A percentile compares a stretch with the other conserved stretches of the same genome.
Conservation (phyloP, 2,329 filamentous ascomycete species). For the Fusarium odoratissimum region DNA sequence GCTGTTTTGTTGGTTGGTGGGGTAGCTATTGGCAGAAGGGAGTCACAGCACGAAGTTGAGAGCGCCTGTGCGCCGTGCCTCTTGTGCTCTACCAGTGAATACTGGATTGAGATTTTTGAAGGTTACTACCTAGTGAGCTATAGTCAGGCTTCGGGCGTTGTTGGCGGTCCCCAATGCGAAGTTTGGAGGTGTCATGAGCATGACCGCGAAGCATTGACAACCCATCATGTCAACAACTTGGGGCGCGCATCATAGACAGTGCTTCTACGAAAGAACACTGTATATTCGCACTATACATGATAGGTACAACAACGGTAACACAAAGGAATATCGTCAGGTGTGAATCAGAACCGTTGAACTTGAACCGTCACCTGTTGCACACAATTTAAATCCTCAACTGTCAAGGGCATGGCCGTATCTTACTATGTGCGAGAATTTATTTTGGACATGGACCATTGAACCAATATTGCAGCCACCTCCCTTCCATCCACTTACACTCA, state of each 20-base stretch:
- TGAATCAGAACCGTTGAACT: constrained; percentile 12
- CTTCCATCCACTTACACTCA: constrained; percentile 16
- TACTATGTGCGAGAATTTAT: background rate
- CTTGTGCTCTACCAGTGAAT: background rate
- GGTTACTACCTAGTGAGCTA: background rate
- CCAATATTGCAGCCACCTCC: constrained; percentile 24
- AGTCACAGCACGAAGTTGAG: background rate
- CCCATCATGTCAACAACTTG: constrained; percentile 31
- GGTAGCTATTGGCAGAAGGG: constrained; percentile 19
- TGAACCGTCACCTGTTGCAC: constrained; percentile 14
- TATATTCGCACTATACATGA: constrained; percentile 7
- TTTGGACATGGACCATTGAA: constrained; percentile 7
- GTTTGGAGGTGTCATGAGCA: constrained; percentile 31
- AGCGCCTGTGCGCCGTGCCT: constrained; percentile 10
- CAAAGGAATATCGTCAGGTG: background rate
- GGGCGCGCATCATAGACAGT: constrained; percentile 11
- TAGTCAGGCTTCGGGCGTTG: background rate
- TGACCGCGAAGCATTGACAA: constrained; percentile 11
- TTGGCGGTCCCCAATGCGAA: background rate
- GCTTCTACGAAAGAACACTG: accelerated
- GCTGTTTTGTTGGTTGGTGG: constrained; percentile 30
- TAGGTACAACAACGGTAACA: background rate
- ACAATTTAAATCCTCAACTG: background rate
- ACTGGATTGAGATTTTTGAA: background rate
- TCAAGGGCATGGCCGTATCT: background rate